Evolutionary conservation across 1,139 yeast species (phyloP).

Genomic region (Magnusiomyces clavatus): DNA sequence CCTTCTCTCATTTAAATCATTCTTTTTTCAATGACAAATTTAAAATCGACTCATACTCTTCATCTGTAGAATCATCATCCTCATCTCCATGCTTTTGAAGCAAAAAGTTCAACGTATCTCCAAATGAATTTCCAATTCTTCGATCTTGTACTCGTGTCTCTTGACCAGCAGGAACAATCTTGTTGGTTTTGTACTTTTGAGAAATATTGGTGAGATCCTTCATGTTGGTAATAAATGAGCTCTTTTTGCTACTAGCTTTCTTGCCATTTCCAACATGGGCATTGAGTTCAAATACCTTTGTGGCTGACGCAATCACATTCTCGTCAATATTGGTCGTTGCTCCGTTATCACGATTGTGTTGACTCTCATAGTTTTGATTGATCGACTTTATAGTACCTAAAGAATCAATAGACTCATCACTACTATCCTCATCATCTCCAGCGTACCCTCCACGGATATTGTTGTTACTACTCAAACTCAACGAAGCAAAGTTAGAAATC

Average conservation of each 20-base stretch:
- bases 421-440: not conserved
- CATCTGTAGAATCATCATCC: conserved; percentile 35
- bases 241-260: not conserved
- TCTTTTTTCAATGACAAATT: conserved; percentile 32
- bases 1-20: no score
- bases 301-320: not conserved
- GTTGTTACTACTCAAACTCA: conserved; percentile 1
- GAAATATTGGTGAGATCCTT: not conserved
- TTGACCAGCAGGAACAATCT: not conserved
- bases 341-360: not conserved
- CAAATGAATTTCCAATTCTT: conserved; percentile 38
- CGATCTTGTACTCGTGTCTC: not conserved
- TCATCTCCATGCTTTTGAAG: conserved; percentile 19
- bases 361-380: not conserved
- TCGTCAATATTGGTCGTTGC: not conserved
- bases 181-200: not conserved
- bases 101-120: conserved; percentile 36
- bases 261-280: not conserved
- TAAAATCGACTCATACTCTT: conserved; percentile 43
- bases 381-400: conserved; percentile 1
- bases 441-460: not conserved
- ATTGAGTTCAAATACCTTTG: not conserved
- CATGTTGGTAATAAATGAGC: not conserved
- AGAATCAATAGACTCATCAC: not conserved
- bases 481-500: not conserved